A percentile compares a stretch with the other conserved stretches of the same genome.
Evolutionary conservation across 169 alveolate species (phyloP).

Genomic region (Haemoproteus tartakovskyi): DNA sequence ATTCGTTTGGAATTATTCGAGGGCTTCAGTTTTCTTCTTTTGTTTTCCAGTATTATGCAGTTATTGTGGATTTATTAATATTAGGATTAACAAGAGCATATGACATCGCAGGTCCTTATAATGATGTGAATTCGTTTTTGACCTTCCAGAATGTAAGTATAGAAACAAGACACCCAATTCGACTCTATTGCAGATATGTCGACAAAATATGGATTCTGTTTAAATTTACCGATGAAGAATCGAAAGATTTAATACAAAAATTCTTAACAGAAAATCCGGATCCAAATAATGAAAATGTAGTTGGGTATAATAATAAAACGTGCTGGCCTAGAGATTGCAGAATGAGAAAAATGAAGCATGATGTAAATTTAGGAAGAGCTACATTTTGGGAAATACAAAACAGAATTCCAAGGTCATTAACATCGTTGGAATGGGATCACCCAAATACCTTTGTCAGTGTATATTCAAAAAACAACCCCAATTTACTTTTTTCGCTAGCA

Average conservation of each 20-base stretch:
- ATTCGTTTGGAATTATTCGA: conserved; percentile 96
- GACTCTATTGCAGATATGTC: conserved; percentile 95
- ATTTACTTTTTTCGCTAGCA: conserved; percentile 96
- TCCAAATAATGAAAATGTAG: conserved; percentile 98
- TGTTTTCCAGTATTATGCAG: conserved; percentile 92
- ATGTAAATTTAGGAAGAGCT: conserved; percentile 98
- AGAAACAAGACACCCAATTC: conserved; percentile 97
- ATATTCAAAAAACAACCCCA: conserved; percentile 98
- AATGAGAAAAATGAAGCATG: conserved; percentile 98
- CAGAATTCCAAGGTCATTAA: conserved; percentile 97
- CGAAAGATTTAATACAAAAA: conserved; percentile 95
- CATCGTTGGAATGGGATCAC: conserved; percentile 94
- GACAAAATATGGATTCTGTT: conserved; percentile 94
- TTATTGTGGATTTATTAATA: conserved; percentile 91
- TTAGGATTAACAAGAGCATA: conserved; percentile 98
- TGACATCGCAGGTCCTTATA: conserved; percentile 98
- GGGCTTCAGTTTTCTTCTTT: conserved; percentile 98
- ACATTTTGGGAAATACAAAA: conserved; percentile 99
- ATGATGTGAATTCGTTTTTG: conserved; percentile 93
- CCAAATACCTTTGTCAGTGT: conserved; percentile 97
- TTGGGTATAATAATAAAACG: conserved; percentile 97
- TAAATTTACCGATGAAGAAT: conserved; percentile 93
- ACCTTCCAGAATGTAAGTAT: conserved; percentile 91
- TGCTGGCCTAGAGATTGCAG: conserved; percentile 99
- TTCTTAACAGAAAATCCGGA: conserved; percentile 99